Conservation (phyloP, 306 rosid species). For the Citrullus mucosospermus region DNA sequence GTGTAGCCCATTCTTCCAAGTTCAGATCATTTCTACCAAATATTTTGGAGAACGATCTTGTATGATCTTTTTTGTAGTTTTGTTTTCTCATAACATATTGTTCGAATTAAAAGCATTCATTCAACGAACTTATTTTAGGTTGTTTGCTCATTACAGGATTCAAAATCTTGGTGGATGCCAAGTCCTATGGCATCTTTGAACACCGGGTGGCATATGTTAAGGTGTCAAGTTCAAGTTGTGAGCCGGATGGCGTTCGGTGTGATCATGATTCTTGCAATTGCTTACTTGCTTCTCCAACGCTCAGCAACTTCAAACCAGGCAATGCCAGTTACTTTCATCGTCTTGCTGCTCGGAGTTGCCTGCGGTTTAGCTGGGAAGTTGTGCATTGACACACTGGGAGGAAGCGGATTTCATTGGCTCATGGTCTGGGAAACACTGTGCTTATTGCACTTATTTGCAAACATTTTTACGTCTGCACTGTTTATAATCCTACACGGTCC, state of each 20-base stretch:
- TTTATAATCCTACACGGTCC: slow-evolving; percentile 56
- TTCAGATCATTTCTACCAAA: neutral
- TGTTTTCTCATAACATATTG: neutral
- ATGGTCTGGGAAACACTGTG: slow-evolving; percentile 62
- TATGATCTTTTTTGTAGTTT: neutral
- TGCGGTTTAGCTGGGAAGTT: slow-evolving; percentile 75
- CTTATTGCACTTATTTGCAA: slow-evolving; percentile 46
- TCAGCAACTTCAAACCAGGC: slow-evolving; percentile 38
- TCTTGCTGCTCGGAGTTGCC: slow-evolving; percentile 49
- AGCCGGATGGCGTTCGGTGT: slow-evolving; percentile 51
- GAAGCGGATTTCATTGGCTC: slow-evolving; percentile 70
- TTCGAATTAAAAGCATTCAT: neutral
- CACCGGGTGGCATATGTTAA: slow-evolving; percentile 26
- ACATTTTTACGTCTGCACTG: slow-evolving; percentile 32
- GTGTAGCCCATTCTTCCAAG: slow-evolving; percentile 10
- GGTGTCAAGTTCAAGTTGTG: slow-evolving; percentile 55
- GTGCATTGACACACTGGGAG: slow-evolving; percentile 78
- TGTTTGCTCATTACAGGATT: slow-evolving; percentile 28
- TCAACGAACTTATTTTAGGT: neutral
- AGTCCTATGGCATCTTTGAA: slow-evolving; percentile 35
- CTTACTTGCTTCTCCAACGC: slow-evolving; percentile 46
- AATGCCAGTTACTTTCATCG: slow-evolving; percentile 66
- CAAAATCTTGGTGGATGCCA: slow-evolving; percentile 59
- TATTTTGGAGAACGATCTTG: neutral
- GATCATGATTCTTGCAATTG: slow-evolving; percentile 40